Percentiles rank a stretch among this genome's conserved stretches.
phyloP scores from a whole-genome alignment of 805 yeast genomes.

The Candida glaebosa region DNA sequence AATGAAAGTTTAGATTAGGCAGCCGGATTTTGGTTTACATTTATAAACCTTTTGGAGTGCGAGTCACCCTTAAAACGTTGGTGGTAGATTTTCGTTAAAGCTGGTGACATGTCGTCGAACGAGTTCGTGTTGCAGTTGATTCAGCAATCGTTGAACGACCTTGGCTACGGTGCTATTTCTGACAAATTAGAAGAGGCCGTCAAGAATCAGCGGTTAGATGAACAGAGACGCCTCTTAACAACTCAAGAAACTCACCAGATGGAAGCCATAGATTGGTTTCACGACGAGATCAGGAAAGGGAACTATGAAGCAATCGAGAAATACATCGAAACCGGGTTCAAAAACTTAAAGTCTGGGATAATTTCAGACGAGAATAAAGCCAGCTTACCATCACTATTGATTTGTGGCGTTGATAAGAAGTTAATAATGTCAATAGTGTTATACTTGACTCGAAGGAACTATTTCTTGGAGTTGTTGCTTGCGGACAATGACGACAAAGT shows the following conservation, averaged over 20 bases:
- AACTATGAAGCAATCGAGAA: slow-evolving; percentile 13
- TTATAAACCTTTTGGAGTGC: background rate
- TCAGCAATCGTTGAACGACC: slow-evolving; percentile 25
- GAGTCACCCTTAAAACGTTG: background rate
- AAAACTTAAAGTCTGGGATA: background rate
- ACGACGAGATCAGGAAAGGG: slow-evolving; percentile 11
- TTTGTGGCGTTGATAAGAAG: slow-evolving; percentile 4
- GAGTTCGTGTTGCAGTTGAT: slow-evolving; percentile 28
- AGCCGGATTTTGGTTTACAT: background rate
- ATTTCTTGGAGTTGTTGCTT: slow-evolving; percentile 16
- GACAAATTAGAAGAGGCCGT: slow-evolving; percentile 5
- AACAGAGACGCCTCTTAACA: background rate
- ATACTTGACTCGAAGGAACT: slow-evolving; percentile 23
- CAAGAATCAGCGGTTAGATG: slow-evolving; percentile 1
- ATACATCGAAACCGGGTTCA: slow-evolving; percentile 6
- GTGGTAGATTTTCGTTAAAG: background rate
- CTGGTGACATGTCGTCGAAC: slow-evolving; percentile 16
- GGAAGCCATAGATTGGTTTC: slow-evolving; percentile 16
- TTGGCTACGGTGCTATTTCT: slow-evolving; percentile 27
- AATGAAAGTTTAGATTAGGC: background rate
- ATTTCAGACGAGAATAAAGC: background rate
- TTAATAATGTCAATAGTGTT: slow-evolving; percentile 12
- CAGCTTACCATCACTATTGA: background rate
- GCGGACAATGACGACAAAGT: background rate
- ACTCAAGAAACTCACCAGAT: slow-evolving; percentile 7